phyloP scores from a whole-genome alignment of 2,329 filamentous ascomycete genomes.

The Cyclaneusma minus region DNA sequence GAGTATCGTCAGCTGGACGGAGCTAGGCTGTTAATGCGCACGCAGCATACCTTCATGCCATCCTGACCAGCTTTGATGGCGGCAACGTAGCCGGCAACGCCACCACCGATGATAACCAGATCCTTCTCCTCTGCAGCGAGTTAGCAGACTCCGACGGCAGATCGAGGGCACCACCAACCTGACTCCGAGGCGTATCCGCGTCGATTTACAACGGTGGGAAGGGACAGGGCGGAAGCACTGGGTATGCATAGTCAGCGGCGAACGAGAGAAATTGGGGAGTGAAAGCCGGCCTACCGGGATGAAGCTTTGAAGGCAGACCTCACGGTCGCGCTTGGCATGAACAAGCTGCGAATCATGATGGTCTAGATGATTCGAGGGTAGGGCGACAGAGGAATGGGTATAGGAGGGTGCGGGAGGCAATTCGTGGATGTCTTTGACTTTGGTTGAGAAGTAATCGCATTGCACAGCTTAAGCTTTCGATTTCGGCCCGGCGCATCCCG shows the following conservation, averaged over 20 bases:
- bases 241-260: conserved; percentile 8
- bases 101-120: conserved; percentile 92
- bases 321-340: conserved; percentile 41
- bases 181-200: conserved; percentile 39
- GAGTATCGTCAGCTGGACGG: conserved; percentile 6
- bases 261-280: conserved; percentile 8
- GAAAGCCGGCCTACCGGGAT: conserved; percentile 38
- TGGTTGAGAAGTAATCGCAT: conserved; percentile 5
- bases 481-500: no score
- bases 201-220: conserved; percentile 38
- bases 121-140: conserved; percentile 76
- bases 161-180: conserved; percentile 20
- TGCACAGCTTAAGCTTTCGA: no score
- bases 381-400: conserved; percentile 1
- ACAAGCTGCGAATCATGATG: conserved; percentile 41
- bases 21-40: neutral
- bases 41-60: conserved; percentile 64
- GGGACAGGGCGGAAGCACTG: conserved; percentile 23
- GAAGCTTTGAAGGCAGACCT: conserved; percentile 38
- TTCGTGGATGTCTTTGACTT: no score
- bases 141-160: conserved; percentile 34
- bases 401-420: conserved; percentile 2
- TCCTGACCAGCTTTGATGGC: conserved; percentile 98
- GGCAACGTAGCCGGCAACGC: conserved; percentile 95
- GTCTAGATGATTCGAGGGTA: conserved; percentile 3